Base-by-base conservation (phyloP, 2,329 filamentous ascomycete species). In the Mollisiaceae sp. region DNA sequence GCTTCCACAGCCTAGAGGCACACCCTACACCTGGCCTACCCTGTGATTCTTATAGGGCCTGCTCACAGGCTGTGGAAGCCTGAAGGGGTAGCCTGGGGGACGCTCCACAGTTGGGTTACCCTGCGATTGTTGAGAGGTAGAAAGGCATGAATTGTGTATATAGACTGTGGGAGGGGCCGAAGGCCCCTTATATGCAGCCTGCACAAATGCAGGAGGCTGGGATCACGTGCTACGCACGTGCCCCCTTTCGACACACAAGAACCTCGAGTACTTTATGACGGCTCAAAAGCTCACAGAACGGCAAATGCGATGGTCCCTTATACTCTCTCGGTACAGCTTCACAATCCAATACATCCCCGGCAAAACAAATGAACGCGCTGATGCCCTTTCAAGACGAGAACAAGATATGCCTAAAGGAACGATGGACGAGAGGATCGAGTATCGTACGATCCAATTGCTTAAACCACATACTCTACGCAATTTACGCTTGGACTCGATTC, bases 251-350 rank as follows among this genome's bases (percentile, higher is more conserved):
- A 22, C 41, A 11, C 27, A 59, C 15, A 45, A 45, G 20, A 43
- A 38, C 20, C 38, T 59, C 9, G 38, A 59, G 45, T 63, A 59
- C 38, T 47, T 47, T 47, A 47, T 47, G 20, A 47, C 20, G 5
- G 15, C 20, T 18, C 22, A 39, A 39, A 57, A 39, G 54, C 27
- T 57, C 39, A 57, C 20, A 47, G 9, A 47, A 22, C 20, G n/a
- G 20, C n/a, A 47, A 47, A 47, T 47, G n/a, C 9, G 20, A 20
- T 47, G 20, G 20, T 47, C 43, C 20, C 9, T 47, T 20, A 47
- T 47, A 20, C 9, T 47, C 5, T 47, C 9, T 20, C 20, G 20
- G 9, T 47, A 47, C 20, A 47, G 20, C 11, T 47, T 47, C 20
- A 47, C 20, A 20, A n/a, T 47, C 11, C 9, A 20, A 47, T 47